These are phyloP conservation scores for Talaromyces liani DNA, from an alignment of 495 filamentous ascomycete genomes.

Conservation along the genomic window DNA sequence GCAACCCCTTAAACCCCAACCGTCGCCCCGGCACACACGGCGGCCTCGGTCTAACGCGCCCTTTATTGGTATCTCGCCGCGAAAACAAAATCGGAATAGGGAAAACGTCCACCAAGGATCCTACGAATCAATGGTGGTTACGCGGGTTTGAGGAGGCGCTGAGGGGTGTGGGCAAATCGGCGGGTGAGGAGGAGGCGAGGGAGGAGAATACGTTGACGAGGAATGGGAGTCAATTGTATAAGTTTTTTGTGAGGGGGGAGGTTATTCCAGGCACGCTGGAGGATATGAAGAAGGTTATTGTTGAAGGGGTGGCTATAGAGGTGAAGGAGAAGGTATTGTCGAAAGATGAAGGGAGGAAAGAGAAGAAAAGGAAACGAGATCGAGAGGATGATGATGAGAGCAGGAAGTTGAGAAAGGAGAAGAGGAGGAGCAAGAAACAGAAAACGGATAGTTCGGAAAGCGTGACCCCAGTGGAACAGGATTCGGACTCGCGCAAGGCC, in stretches of 20 bases:
- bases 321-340: constrained; percentile 10
- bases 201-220: constrained; percentile 29
- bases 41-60: constrained; percentile 57
- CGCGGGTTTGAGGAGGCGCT: constrained; percentile 72
- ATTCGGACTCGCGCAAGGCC: constrained; percentile 9
- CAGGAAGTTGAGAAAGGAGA: constrained; percentile 27
- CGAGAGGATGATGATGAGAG: constrained; percentile 30
- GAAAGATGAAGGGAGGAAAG: constrained; percentile 17
- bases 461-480: neutral
- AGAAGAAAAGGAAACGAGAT: constrained; percentile 21
- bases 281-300: constrained; percentile 15
- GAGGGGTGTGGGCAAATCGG: constrained; percentile 45
- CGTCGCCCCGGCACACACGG: constrained; percentile 50
- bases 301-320: constrained; percentile 7
- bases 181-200: constrained; percentile 1
- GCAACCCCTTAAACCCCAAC: constrained; percentile 64
- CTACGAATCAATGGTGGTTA: constrained; percentile 73
- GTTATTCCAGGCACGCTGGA: constrained; percentile 59
- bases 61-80: constrained; percentile 62
- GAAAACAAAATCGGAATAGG: constrained; percentile 64
- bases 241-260: constrained; percentile 72
- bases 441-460: constrained; percentile 18
- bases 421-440: constrained; percentile 31
- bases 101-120: constrained; percentile 53
- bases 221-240: constrained; percentile 58